Evolutionary conservation across 2,329 filamentous ascomycete genomes (phyloP).

Genomic region (Zopfia rhizophila): DNA sequence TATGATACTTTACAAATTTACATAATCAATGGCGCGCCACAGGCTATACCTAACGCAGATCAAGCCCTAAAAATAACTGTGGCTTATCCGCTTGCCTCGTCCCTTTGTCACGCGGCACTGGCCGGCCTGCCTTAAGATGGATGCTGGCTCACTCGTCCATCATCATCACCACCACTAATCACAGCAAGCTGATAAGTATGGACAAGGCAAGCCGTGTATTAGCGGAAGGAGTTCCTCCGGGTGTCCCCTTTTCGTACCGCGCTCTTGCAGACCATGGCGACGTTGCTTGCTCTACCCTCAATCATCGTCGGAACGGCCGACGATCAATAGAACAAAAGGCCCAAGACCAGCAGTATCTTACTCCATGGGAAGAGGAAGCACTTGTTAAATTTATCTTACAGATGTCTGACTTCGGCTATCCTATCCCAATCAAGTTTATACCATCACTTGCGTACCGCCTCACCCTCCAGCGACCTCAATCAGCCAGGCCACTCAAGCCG

Average conservation of each 20-base stretch:
- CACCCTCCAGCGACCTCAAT: conserved; percentile 11
- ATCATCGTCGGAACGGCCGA: conserved; percentile 32
- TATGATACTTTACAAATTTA: too few species aligned
- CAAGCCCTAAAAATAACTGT: too few species aligned
- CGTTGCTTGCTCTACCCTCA: conserved; percentile 36
- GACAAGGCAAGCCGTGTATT: conserved; percentile 5
- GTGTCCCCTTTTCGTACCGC: conserved; percentile 13
- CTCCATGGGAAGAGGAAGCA: conserved; percentile 39
- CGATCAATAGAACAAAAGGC: conserved; percentile 40
- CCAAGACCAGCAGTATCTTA: conserved; percentile 40
- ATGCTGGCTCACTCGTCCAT: too few species aligned
- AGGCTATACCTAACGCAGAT: too few species aligned
- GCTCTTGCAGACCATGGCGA: conserved; percentile 11
- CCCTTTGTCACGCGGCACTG: too few species aligned
- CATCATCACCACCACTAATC: neutral
- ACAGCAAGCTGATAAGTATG: neutral
- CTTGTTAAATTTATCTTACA: conserved; percentile 30
- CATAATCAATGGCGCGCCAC: too few species aligned
- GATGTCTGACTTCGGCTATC: conserved; percentile 25
- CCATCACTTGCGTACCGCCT: conserved; percentile 24
- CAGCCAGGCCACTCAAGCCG: conserved; percentile 11
- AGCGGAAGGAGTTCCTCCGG: conserved; percentile 6
- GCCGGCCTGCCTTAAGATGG: too few species aligned
- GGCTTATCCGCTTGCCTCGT: too few species aligned
- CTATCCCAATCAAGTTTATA: conserved; percentile 30